Evolutionary conservation across 2,329 filamentous ascomycete species (phyloP).

Genomic region (Stagonosporopsis cucurbitacearum): DNA sequence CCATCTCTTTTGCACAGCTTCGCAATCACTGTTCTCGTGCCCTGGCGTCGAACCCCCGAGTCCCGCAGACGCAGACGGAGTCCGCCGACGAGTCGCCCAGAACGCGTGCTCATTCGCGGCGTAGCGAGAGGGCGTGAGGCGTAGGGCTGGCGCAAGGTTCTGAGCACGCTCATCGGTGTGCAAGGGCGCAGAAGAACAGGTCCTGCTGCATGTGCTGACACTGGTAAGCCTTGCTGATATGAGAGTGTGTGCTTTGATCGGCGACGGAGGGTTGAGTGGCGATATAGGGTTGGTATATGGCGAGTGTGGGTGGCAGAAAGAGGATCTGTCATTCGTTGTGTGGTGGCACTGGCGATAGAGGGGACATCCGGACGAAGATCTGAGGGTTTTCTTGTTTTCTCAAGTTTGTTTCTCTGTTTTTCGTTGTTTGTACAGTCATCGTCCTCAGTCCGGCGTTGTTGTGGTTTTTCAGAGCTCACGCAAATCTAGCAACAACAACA

Average conservation of each 20-base stretch:
- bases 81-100: not conserved
- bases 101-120: not conserved
- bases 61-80: not conserved
- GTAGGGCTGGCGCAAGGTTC: slow-evolving; percentile 3
- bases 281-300: too few relatives aligned
- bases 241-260: slow-evolving; percentile 1
- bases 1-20: not conserved
- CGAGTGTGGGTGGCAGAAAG: slow-evolving; percentile 8
- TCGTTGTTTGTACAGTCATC: not conserved
- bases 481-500: not conserved
- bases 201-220: not conserved
- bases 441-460: not conserved
- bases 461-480: not conserved
- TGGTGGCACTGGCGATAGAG: not conserved
- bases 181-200: not conserved
- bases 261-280: not conserved
- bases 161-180: slow-evolving; percentile 10
- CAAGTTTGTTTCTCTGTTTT: not conserved
- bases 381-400: not conserved
- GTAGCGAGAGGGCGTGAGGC: not conserved
- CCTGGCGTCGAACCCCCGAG: not conserved
- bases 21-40: not conserved
- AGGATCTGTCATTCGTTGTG: not conserved
- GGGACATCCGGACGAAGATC: not conserved
- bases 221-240: not conserved